These are phyloP conservation scores for Cutaneotrichosporon dermatis DNA, from an alignment of 1,284 basidiomycete species.

Conservation along the genomic window DNA sequence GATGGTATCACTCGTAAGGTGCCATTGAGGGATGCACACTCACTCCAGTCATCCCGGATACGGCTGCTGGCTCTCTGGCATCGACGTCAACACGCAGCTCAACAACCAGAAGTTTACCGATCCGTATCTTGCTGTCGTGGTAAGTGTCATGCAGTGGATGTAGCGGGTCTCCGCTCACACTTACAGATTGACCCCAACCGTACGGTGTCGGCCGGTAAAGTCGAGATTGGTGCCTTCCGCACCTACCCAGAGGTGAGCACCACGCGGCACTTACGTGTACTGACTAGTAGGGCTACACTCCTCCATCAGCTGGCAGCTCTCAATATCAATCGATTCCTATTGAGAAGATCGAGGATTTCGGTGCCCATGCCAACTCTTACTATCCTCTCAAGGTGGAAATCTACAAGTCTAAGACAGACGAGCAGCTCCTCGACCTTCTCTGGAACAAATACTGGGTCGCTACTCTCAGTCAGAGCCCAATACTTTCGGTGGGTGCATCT, in stretches of 20 bases:
- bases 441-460: slow-evolving; percentile 99
- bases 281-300: slow-evolving; percentile 62
- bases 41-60: slow-evolving; percentile 75
- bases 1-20: slow-evolving; percentile 89
- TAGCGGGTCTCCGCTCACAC: neutral
- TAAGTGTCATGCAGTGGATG: slow-evolving; percentile 49
- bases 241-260: slow-evolving; percentile 73
- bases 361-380: slow-evolving; percentile 95
- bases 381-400: slow-evolving; percentile 91
- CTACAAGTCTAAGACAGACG: slow-evolving; percentile 86
- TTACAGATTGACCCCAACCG: slow-evolving; percentile 93
- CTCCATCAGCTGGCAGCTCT: slow-evolving; percentile 66
- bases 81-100: slow-evolving; percentile 92
- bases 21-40: neutral
- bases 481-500: slow-evolving; percentile 68
- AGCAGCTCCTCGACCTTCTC: slow-evolving; percentile 75
- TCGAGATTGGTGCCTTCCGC: slow-evolving; percentile 96
- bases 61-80: slow-evolving; percentile 94
- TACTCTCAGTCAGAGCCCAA: slow-evolving; percentile 82
- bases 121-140: slow-evolving; percentile 95
- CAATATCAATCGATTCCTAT: slow-evolving; percentile 89
- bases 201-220: slow-evolving; percentile 94
- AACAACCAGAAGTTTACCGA: slow-evolving; percentile 93
- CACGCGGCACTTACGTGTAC: neutral
- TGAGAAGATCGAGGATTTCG: slow-evolving; percentile 93